Evolutionary conservation across 148 eudicot species (phyloP).

Genomic region (Pharnaceum exiguum): DNA sequence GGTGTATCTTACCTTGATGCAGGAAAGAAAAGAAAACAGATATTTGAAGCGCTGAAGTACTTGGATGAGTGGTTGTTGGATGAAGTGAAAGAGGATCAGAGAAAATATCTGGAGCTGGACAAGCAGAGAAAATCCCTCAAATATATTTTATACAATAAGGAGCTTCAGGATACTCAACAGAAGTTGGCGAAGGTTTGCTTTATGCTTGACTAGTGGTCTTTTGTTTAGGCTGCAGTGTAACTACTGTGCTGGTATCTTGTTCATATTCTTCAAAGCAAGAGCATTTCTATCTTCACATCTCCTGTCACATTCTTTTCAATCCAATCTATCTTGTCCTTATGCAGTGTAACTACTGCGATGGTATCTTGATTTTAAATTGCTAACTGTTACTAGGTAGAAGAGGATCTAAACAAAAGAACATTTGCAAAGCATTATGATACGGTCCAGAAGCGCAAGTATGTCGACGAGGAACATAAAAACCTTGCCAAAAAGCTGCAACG

Average conservation of each 20-base stretch:
- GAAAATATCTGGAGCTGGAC: conserved; percentile 94
- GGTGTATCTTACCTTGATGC: conserved; percentile 1
- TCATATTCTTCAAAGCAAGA: no score
- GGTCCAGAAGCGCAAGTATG: conserved; percentile 68
- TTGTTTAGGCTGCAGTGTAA: conserved; percentile 4
- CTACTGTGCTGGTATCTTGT: not conserved
- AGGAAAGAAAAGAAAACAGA: conserved; percentile 95
- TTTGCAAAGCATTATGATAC: no score
- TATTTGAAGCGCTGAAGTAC: conserved; percentile 94
- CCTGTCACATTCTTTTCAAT: no score
- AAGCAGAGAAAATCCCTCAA: conserved; percentile 90
- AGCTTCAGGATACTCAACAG: conserved; percentile 80
- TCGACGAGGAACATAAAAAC: conserved; percentile 74
- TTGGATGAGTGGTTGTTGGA: conserved; percentile 96
- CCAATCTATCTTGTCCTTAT: not conserved
- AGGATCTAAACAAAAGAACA: conserved; percentile 54
- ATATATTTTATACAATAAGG: conserved; percentile 87
- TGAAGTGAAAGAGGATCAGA: conserved; percentile 92
- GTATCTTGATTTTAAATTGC: not conserved
- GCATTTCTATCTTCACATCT: no score
- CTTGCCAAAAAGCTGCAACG: conserved; percentile 75
- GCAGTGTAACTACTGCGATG: not conserved
- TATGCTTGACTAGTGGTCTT: not conserved
- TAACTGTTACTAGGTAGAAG: conserved; percentile 60
- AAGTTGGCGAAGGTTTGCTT: conserved; percentile 66